These are phyloP conservation scores for Neurospora sp. DNA, from an alignment of 495 filamentous ascomycete genomes.

Conservation along the genomic window DNA sequence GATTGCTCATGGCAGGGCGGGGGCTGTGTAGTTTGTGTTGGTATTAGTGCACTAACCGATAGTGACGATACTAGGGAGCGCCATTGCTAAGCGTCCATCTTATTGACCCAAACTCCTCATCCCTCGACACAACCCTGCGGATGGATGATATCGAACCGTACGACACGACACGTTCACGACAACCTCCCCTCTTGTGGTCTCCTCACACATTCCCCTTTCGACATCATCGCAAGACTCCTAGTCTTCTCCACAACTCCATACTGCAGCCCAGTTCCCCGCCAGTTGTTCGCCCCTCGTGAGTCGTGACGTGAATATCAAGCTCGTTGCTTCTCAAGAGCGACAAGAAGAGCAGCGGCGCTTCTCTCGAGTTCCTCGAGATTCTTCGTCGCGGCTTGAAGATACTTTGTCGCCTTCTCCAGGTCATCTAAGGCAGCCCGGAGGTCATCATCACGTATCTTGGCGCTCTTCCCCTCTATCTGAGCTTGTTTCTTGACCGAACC, in stretches of 20 bases:
- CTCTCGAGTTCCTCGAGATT: too few relatives aligned
- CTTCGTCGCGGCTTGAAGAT: too few relatives aligned
- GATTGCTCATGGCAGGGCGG: not conserved
- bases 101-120: not conserved
- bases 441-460: too few relatives aligned
- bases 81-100: not conserved
- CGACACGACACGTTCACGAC: not conserved
- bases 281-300: too few relatives aligned
- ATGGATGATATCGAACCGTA: not conserved
- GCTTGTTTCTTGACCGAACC: too few relatives aligned
- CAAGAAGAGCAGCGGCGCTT: too few relatives aligned
- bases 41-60: not conserved
- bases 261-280: not conserved
- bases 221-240: not conserved
- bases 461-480: too few relatives aligned
- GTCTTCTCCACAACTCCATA: not conserved
- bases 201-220: not conserved
- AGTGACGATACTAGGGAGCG: fast-evolving
- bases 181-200: not conserved
- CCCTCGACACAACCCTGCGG: not conserved
- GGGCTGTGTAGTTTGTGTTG: not conserved
- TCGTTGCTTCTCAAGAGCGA: too few relatives aligned
- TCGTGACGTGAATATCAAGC: too few relatives aligned
- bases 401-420: too few relatives aligned
- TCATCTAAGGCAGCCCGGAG: too few relatives aligned